These are phyloP conservation scores for Xylariaceae sp. DNA, from an alignment of 2,329 filamentous ascomycete species.

Conservation along the genomic window DNA sequence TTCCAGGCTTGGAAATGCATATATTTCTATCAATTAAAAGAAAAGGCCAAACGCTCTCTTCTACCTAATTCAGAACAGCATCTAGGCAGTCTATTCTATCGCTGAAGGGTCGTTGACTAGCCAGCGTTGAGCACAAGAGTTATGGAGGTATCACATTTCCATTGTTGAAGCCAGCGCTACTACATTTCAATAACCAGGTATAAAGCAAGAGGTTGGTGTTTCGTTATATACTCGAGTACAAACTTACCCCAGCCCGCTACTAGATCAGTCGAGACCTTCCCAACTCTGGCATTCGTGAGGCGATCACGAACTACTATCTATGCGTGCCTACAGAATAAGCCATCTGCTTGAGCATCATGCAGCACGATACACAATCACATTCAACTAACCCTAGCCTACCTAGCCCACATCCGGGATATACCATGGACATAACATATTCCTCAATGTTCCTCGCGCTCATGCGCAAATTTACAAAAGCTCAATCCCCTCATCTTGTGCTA, in stretches of 20 bases:
- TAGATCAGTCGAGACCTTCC: neutral
- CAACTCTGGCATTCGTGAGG: slow-evolving; percentile 12
- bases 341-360: slow-evolving; percentile 18
- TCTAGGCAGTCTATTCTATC: too few species aligned
- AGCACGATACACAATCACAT: slow-evolving; percentile 11
- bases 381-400: neutral
- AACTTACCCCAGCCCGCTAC: slow-evolving; percentile 8
- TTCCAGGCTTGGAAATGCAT: neutral
- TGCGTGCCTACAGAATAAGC: slow-evolving; percentile 5
- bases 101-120: too few species aligned
- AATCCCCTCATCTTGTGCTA: neutral
- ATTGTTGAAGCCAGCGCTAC: too few species aligned
- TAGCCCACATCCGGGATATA: neutral
- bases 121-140: too few species aligned
- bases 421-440: neutral
- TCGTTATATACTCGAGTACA: neutral
- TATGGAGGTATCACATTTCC: too few species aligned
- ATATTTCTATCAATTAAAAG: neutral
- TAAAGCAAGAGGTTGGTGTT: neutral
- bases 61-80: neutral
- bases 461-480: neutral
- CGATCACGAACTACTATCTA: slow-evolving; percentile 8
- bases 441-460: neutral
- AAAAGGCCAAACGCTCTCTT: neutral
- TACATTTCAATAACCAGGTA: neutral